Evolutionary conservation across 2,329 filamentous ascomycete genomes (phyloP), one percentile per base, ranked within the genome.

Genomic region (Penicillium sp.): DNA sequence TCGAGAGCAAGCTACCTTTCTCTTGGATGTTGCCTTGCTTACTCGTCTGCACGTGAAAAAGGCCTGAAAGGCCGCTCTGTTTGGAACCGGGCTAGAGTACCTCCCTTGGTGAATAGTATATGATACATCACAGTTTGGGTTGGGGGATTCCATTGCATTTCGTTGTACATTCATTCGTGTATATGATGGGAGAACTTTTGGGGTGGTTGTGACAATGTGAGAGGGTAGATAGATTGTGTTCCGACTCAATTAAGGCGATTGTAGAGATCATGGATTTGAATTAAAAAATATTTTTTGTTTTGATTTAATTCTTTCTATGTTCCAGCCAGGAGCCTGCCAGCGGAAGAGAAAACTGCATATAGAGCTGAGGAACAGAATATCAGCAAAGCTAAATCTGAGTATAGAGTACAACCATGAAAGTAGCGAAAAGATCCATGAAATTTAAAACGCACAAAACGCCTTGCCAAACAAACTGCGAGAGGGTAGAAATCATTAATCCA

Each of bases 91-190:
- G 16, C 42, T 31, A 45, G 26, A 10, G 10, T 37, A 16, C 2
- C 42, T 29, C 16, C 16, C 31, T 16, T 16, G 42, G 4, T 28
- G 10, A 10, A 28, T 5, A 10, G 14, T 31, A 45, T 45, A 45
- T 45, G 42, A 45, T 45, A 45, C 42, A 45, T 45, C 42, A 45
- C 28, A 29, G 42, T n/a, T n/a, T 14, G n/a, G 14, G 24, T 39
- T n/a, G n/a, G 31, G 9, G 9, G 13, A 33, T 10, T 29, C 14
- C n/a, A n/a, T 4, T 31, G 42, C 26, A 45, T 45, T 45, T 13
- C 11, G 8, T 24, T 42, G 16, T 39, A 39, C 18, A 39, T 2
- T 4, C 5, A 24, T 40, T 2, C 16, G 13, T 24, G 37, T 24
- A 24, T 40, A 21, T 18, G 19, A 8, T 39, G 3, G 37, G 37